Evolutionary conservation across 2,329 filamentous ascomycete species (phyloP), one percentile per base, ranked within the genome.

Genomic region (Epichloe hybrida): DNA sequence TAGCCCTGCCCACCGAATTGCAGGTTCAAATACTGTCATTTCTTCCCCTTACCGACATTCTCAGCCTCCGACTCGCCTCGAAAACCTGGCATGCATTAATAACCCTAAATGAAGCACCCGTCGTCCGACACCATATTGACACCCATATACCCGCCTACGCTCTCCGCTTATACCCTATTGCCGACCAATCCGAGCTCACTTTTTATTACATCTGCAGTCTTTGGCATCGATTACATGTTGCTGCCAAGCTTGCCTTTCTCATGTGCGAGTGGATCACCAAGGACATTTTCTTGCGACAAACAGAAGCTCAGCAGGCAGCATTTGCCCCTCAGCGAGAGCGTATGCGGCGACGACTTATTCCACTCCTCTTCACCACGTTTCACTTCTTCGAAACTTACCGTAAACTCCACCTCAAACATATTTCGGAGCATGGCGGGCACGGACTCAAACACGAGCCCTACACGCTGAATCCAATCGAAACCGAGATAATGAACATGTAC

Each of bases 321-420:
- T 84, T 83, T 57, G 76, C 77, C 17, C 73, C 77, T 1, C 79
- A 83, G 59, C 70, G 73, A 54, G 76, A 80, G 62, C 73, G 80
- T 13, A 83, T 84, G 80, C 76, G 79, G 46, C 76, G 79, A 53
- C 73, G 80, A 47, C 66, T 84, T 8, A 80, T 82, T 50, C 80
- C 80, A 1, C 62, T 83, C 7, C 69, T 84, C 15, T 83, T 84
- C 56, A 82, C 79, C 12, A 69, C 82, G 23, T 83, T 83, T 56
- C 80, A 84, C 61, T 84, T 84, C 59, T 83, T 84, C 60, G 80
- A 84, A 61, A 80, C 72, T 1, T 83, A 81, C 59, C 75, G 80
- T 52, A 73, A 71, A 39, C 66, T 81, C 3, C 79, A 83, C 56
- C 62, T 81, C 7, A 66, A 78, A 56, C 77, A 79, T 53, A 71